Evolutionary conservation across 371 early-diverging fungal species (phyloP).

Genomic region (Mucor irregularis): DNA sequence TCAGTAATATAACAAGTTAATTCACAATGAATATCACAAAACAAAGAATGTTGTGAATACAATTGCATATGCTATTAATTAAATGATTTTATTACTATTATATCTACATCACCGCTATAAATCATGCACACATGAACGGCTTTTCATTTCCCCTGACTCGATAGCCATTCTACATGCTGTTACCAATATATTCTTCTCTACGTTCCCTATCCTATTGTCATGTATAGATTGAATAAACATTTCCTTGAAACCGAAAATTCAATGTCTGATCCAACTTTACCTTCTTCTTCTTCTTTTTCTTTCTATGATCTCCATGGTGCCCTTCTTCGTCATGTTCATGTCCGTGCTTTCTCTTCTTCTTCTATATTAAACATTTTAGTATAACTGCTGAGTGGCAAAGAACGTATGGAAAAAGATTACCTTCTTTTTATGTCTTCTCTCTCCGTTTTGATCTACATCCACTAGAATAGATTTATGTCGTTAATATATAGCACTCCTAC

Average conservation of each 20-base stretch:
- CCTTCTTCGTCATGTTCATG: slow-evolving; percentile 62
- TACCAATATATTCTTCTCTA: slow-evolving; percentile 1
- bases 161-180: too few species aligned
- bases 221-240: too few species aligned
- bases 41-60: too few species aligned
- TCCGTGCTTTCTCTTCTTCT: slow-evolving; percentile 67
- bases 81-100: too few species aligned
- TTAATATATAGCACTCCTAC: neutral
- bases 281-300: slow-evolving; percentile 63
- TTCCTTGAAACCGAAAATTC: neutral
- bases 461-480: slow-evolving; percentile 1
- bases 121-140: too few species aligned
- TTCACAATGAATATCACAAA: too few species aligned
- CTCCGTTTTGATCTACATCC: slow-evolving; percentile 47
- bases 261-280: slow-evolving; percentile 9
- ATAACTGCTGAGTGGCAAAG: neutral
- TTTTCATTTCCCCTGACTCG: too few species aligned
- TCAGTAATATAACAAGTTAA: too few species aligned
- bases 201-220: slow-evolving; percentile 4
- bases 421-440: slow-evolving; percentile 65
- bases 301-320: slow-evolving; percentile 57
- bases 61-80: too few species aligned
- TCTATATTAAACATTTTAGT: slow-evolving; percentile 32
- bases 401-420: slow-evolving; percentile 20
- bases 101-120: too few species aligned